Conservation (phyloP, 768 basidiomycete species). For the Boletus sp. region DNA sequence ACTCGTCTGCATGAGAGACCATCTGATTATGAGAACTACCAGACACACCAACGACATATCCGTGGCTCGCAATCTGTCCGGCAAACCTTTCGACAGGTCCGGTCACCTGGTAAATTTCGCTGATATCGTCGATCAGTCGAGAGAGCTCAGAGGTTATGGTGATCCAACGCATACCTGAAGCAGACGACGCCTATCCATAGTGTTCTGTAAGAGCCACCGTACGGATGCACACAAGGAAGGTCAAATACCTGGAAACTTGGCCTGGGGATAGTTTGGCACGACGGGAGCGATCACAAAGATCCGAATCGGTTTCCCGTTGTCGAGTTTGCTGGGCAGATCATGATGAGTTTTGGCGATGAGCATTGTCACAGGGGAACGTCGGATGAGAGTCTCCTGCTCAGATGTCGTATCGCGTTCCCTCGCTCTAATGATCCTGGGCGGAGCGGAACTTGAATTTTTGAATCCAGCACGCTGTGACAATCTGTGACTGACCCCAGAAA, state of each 20-base stretch:
- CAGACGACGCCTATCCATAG: slow-evolving; percentile 62
- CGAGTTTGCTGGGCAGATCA: slow-evolving; percentile 71
- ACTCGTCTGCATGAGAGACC: background rate
- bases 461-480: no score
- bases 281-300: slow-evolving; percentile 81
- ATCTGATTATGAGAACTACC: background rate
- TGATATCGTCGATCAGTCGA: slow-evolving; percentile 27
- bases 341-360: slow-evolving; percentile 75
- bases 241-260: slow-evolving; percentile 77
- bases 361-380: slow-evolving; percentile 44
- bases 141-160: background rate
- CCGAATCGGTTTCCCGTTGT: slow-evolving; percentile 63
- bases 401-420: no score
- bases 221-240: background rate
- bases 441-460: no score
- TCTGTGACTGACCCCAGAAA: no score
- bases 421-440: no score
- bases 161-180: slow-evolving; percentile 54
- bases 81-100: slow-evolving; percentile 94
- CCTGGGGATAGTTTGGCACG: slow-evolving; percentile 79
- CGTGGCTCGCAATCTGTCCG: slow-evolving; percentile 83
- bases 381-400: background rate
- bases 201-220: background rate
- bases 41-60: slow-evolving; percentile 72
- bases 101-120: slow-evolving; percentile 96